A percentile compares a stretch with the other conserved stretches of the same genome.
These are phyloP conservation scores for Scheffersomyces titani DNA, from an alignment of 1,139 yeast species.

Conservation along the genomic window DNA sequence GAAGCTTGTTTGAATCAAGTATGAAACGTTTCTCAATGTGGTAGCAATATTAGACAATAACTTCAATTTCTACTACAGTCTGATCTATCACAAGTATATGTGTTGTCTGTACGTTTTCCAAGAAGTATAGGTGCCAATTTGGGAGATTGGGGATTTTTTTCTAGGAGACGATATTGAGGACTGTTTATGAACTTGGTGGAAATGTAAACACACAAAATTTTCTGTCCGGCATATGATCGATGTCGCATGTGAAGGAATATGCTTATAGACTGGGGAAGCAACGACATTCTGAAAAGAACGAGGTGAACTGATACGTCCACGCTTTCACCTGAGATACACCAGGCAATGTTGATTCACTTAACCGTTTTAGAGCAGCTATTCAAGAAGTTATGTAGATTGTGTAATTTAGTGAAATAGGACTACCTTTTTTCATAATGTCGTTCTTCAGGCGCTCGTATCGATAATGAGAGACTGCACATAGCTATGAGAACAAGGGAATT, in stretches of 20 bases:
- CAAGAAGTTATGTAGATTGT: too few species aligned
- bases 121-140: background rate
- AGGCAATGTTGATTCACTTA: background rate
- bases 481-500: background rate
- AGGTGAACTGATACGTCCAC: background rate
- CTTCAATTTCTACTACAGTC: background rate
- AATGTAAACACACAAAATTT: background rate
- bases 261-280: background rate
- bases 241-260: background rate
- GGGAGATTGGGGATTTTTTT: background rate
- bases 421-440: background rate
- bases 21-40: background rate
- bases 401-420: background rate
- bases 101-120: background rate
- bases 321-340: background rate
- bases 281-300: background rate
- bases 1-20: background rate
- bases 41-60: background rate
- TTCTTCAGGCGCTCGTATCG: background rate
- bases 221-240: background rate
- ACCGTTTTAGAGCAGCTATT: background rate
- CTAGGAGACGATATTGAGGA: background rate
- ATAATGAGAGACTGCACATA: background rate
- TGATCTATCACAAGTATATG: background rate
- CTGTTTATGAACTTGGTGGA: background rate